Percentiles rank a stretch among this genome's conserved stretches.
Conservation (phyloP, 495 filamentous ascomycete genomes). For the Penicilliopsis zonata region DNA sequence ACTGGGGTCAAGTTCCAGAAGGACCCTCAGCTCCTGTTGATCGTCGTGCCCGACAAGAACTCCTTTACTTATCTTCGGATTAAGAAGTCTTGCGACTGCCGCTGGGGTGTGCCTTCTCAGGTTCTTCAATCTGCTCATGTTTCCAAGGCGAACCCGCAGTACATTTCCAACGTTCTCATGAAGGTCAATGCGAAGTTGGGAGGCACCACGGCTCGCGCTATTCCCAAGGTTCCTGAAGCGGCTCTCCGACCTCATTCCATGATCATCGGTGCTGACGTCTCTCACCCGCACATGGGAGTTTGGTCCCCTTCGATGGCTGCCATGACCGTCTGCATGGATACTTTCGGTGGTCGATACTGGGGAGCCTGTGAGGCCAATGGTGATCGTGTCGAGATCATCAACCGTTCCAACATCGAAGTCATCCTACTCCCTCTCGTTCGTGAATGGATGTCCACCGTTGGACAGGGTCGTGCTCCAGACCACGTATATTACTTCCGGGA, state of each 20-base stretch:
- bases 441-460: slow-evolving; percentile 49
- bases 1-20: slow-evolving; percentile 32
- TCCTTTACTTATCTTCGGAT: slow-evolving; percentile 57
- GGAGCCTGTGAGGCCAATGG: slow-evolving; percentile 72
- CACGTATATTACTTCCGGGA: slow-evolving; percentile 90
- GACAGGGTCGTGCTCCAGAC: slow-evolving; percentile 35
- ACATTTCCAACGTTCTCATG: slow-evolving; percentile 80
- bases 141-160: slow-evolving; percentile 51
- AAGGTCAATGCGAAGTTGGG: slow-evolving; percentile 97
- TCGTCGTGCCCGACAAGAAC: slow-evolving; percentile 59
- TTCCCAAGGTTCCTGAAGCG: slow-evolving; percentile 17
- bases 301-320: slow-evolving; percentile 68
- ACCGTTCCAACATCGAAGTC: slow-evolving; percentile 42
- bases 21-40: slow-evolving; percentile 53
- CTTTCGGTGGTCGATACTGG: slow-evolving; percentile 53
- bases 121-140: slow-evolving; percentile 52
- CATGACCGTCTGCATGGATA: slow-evolving; percentile 71
- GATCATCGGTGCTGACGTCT: slow-evolving; percentile 83
- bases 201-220: slow-evolving; percentile 49
- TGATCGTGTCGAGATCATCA: slow-evolving; percentile 61
- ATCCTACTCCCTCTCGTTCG: slow-evolving; percentile 52
- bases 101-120: slow-evolving; percentile 68
- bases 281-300: slow-evolving; percentile 61
- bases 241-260: slow-evolving; percentile 43
- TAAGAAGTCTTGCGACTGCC: slow-evolving; percentile 74